phyloP scores from a whole-genome alignment of 1,284 basidiomycete genomes.

The Irpex sp. region DNA sequence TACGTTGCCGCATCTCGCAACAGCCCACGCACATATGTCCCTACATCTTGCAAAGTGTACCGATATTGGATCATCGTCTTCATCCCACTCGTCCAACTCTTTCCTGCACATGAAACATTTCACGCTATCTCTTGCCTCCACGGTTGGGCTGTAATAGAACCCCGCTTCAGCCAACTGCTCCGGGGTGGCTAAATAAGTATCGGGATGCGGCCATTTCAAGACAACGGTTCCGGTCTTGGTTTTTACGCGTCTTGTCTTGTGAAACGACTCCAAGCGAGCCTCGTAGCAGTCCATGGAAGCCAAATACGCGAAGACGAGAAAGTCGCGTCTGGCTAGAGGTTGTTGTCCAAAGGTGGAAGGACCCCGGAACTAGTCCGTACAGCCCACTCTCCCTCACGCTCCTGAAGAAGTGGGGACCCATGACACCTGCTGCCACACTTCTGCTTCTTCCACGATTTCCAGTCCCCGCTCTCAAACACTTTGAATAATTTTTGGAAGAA shows the following conservation, averaged over 20 bases:
- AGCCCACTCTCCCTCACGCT: too few species aligned
- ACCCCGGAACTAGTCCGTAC: not conserved
- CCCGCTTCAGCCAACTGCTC: slow-evolving; percentile 72
- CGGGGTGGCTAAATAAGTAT: slow-evolving; percentile 58
- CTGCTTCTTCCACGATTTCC: not conserved
- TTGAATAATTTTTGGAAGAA: too few species aligned
- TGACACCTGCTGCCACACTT: not conserved
- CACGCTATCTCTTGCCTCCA: slow-evolving; percentile 60
- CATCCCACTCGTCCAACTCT: slow-evolving; percentile 73
- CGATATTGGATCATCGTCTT: slow-evolving; percentile 73
- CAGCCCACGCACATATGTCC: slow-evolving; percentile 69
- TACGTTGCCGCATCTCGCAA: slow-evolving; percentile 60
- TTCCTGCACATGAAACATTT: slow-evolving; percentile 75
- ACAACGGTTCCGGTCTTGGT: slow-evolving; percentile 30
- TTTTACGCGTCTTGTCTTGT: slow-evolving; percentile 41
- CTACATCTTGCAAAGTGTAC: slow-evolving; percentile 67
- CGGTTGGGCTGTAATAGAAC: slow-evolving; percentile 70
- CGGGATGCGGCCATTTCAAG: slow-evolving; percentile 65
- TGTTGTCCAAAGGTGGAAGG: not conserved
- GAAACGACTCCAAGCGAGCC: slow-evolving; percentile 56
- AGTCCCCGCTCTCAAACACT: too few species aligned
- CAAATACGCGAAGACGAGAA: not conserved
- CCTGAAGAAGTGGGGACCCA: not conserved
- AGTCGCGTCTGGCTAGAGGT: not conserved
- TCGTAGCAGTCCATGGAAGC: slow-evolving; percentile 48